These are phyloP conservation scores for Tuber aestivum DNA, from an alignment of 495 filamentous ascomycete genomes.

Conservation along the genomic window DNA sequence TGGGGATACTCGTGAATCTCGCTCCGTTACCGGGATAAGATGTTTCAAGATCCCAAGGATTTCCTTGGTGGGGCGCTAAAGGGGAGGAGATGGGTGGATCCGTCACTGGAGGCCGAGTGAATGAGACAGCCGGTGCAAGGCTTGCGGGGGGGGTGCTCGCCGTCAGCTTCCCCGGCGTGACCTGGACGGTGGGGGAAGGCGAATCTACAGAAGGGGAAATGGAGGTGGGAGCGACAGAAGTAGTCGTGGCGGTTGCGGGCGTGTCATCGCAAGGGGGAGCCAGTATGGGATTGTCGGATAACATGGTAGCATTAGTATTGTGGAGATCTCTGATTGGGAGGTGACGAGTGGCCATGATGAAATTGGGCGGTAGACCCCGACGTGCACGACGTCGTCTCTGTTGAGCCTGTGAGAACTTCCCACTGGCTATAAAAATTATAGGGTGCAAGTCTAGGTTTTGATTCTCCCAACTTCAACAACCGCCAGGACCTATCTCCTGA, in stretches of 20 bases:
- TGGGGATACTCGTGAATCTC: constrained; percentile 1
- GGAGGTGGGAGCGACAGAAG: constrained; percentile 1
- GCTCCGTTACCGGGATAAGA: constrained; percentile 4
- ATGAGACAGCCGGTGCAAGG: not conserved
- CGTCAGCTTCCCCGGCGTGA: not conserved
- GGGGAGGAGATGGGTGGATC: constrained; percentile 14
- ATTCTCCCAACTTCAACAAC: not conserved
- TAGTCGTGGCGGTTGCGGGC: constrained; percentile 10
- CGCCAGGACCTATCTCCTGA: constrained; percentile 4
- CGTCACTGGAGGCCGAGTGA: constrained; percentile 14
- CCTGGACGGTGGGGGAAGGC: not conserved
- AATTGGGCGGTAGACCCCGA: constrained; percentile 14
- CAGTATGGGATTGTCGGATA: constrained; percentile 11
- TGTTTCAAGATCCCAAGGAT: constrained; percentile 23
- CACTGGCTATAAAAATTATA: constrained; percentile 5
- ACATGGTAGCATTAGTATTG: constrained; percentile 18
- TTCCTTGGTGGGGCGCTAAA: constrained; percentile 13
- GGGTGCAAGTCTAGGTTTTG: not conserved
- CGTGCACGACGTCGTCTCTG: constrained; percentile 12
- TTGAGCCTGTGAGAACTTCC: constrained; percentile 4
- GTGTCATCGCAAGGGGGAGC: constrained; percentile 9
- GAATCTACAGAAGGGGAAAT: not conserved
- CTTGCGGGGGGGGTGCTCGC: not conserved
- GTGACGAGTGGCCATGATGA: constrained; percentile 13
- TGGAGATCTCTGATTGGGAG: constrained; percentile 38